Base-by-base conservation (phyloP, 257 asterid genomes). In the Solanum lycopersicoides region DNA sequence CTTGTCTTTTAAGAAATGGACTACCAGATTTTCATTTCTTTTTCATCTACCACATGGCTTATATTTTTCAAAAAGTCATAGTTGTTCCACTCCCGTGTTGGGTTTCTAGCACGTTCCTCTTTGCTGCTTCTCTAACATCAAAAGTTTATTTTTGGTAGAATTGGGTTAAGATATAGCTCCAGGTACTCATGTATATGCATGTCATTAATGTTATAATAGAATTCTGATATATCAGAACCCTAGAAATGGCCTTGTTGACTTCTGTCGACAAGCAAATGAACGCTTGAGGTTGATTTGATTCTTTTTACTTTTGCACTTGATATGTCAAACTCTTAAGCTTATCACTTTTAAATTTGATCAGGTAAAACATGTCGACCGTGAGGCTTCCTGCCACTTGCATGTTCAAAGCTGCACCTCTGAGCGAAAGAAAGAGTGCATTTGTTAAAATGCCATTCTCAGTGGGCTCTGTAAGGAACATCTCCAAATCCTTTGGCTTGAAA, bases 301-400 rank as follows among this genome's bases (percentile, higher is more conserved):
- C 15, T 0, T 16, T 44, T 79, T 28, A 15, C 60, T 42, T 42
- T n/a, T 76, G 37, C 66, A 15, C 60, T 79, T 28, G 41, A 13
- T 30, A 79, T 28, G 21, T 15, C 84, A 15, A 44, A 1, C 66
- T 44, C 59, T 15, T 8, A 6, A 6, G 83, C 59, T 76, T n/a
- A n/a, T n/a, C 20, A 14, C 23, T 50, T 50, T 20, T 25, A 39
- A 42, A 12, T 74, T 37, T 88, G 86, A 86, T 88, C 93, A 95
- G 98, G 92, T 90, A 76, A 92, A 85, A 39, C 80, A 95, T 95
- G 98, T 93, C 98, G 83, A 89, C 93, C 12, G 84, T 83, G 80
- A 86, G 92, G 18, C 92, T 95, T 86, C 95, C 97, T 39, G 86
- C 93, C 53, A 79, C 82, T 80, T 92, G 93, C 94, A 87, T 89